Conservation (phyloP, 169 alveolate genomes). For the Eimeria brunetti region DNA sequence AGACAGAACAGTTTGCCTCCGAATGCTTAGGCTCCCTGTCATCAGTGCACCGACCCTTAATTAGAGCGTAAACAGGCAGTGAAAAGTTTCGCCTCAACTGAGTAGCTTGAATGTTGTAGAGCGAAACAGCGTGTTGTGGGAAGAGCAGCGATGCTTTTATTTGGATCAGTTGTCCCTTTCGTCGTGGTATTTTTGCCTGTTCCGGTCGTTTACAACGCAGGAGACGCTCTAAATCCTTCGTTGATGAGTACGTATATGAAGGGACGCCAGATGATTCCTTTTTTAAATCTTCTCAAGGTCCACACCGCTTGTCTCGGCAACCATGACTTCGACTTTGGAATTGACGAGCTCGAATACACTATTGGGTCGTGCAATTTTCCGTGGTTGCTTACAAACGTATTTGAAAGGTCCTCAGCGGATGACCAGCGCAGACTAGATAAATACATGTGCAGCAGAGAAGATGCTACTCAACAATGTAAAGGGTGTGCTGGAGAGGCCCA, state of each 20-base stretch:
- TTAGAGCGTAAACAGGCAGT: too few species aligned
- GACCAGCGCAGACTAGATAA: slow-evolving; percentile 38
- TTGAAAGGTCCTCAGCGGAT: slow-evolving; percentile 83
- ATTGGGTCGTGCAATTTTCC: slow-evolving; percentile 87
- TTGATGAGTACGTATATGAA: slow-evolving; percentile 88
- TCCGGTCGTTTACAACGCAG: slow-evolving; percentile 76
- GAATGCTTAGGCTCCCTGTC: background rate
- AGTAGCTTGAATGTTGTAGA: background rate
- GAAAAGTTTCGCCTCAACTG: background rate
- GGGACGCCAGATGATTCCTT: slow-evolving; percentile 93
- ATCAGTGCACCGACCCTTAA: background rate
- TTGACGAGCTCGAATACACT: slow-evolving; percentile 89
- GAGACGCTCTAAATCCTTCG: slow-evolving; percentile 95
- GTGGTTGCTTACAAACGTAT: slow-evolving; percentile 91
- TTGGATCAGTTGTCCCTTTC: background rate
- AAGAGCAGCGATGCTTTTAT: background rate
- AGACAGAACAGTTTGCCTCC: background rate
- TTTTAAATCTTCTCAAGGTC: slow-evolving; percentile 85
- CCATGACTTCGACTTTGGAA: slow-evolving; percentile 95
- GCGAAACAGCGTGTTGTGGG: background rate
- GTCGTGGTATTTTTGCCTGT: background rate
- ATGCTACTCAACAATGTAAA: background rate
- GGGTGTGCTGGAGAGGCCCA: background rate
- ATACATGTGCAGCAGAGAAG: slow-evolving; percentile 12
- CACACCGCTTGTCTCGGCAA: slow-evolving; percentile 96